Evolutionary conservation across 768 basidiomycete genomes (phyloP), one percentile per base, ranked within the genome.

Genomic region (Calocybe gangraenosa): DNA sequence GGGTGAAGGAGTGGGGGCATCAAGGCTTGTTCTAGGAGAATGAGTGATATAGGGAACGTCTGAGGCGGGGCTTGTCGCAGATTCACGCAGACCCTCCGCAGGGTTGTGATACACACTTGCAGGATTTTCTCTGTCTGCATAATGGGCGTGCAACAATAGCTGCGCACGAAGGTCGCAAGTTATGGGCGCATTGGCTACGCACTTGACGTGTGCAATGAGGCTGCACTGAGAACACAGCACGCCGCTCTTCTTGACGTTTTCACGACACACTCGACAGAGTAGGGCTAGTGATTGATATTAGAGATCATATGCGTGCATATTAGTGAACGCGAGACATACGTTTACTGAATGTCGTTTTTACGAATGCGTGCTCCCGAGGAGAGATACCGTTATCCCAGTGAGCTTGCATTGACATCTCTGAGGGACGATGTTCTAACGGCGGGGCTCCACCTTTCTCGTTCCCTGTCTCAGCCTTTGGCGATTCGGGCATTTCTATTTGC

Each of bases 321-420:
- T 40, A 46, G 51, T 10, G 54, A 35, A 21, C 8, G 37, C 34
- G 11, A 49, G 34, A 71, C 88, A 62, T 60, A 96, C 93, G 81
- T 71, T 93, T 93, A 58, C 84, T 82, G 64, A 97, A 96, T 7
- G 87, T 87, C 3, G 92, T 94, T 69, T 90, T 93, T 22, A 95
- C 87, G 61, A 95, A 93, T 10, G 78, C 75, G 57, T 96, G 94
- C 30, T 84, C 76, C 37, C 79, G 76, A 15, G 82, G 77, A 3
- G 79, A 77, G 50, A 85, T 76, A 10, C 77, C 75, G 54, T 68
- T 68, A 49, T 74, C 64, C 15, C 61, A 68, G 37, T 56, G 66
- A 33, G 67, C 68, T 37, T 62, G 65, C 42, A 66, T 56, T 14
- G 74, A 69, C 20, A 68, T 52, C 39, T 69, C 58, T 17, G 75